A percentile compares a stretch with the other conserved stretches of the same genome.
phyloP scores from a whole-genome alignment of 345 rosid genomes.

The Euphorbia pulcherrima region DNA sequence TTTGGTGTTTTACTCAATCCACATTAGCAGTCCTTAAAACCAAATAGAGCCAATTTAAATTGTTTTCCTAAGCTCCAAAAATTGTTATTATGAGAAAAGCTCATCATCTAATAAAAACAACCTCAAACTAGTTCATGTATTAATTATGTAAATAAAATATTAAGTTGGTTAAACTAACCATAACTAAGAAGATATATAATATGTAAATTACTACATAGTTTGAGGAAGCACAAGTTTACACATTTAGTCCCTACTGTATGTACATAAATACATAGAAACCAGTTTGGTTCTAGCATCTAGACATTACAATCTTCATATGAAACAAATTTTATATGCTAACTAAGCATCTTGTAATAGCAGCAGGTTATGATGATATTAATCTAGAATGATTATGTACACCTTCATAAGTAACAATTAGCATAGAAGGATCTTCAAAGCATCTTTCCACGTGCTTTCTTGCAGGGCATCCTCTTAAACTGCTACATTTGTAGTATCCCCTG shows the following conservation, averaged over 20 bases:
- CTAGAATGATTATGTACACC: slow-evolving; percentile 75
- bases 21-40: no score
- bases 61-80: no score
- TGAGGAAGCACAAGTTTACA: slow-evolving; percentile 4
- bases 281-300: background rate
- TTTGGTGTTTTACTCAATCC: no score
- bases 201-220: background rate
- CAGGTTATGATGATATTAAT: slow-evolving; percentile 47
- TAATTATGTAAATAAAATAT: no score
- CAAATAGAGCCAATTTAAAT: no score
- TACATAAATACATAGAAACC: slow-evolving; percentile 3
- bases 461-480: slow-evolving; percentile 75
- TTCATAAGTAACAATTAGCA: slow-evolving; percentile 76
- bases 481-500: slow-evolving; percentile 86
- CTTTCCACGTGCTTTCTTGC: slow-evolving; percentile 89
- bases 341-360: slow-evolving; percentile 39
- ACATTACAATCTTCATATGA: background rate
- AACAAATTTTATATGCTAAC: no score
- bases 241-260: slow-evolving; percentile 5
- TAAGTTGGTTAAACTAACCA: no score
- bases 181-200: background rate
- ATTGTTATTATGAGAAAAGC: no score
- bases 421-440: slow-evolving; percentile 65
- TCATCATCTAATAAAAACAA: no score
- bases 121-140: no score